Evolutionary conservation across 352 stramenopile species (phyloP).

Genomic region (Pythium brachiatum): DNA sequence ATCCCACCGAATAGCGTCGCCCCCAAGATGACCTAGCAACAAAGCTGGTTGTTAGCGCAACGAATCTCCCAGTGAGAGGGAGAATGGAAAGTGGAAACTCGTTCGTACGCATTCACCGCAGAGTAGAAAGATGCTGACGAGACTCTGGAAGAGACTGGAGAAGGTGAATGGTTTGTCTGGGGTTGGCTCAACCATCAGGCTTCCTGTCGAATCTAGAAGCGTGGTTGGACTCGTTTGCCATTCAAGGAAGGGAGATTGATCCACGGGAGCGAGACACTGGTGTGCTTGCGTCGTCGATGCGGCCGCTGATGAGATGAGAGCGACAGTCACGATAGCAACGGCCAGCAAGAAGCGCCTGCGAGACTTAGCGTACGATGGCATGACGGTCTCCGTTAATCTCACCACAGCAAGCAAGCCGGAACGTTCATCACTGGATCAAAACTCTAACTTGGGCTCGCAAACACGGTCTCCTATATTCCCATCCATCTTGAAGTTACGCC

Average conservation of each 20-base stretch:
- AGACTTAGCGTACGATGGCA: background rate
- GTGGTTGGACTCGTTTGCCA: background rate
- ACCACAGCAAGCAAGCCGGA: no score
- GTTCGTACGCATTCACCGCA: slow-evolving; percentile 20
- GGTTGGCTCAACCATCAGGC: no score
- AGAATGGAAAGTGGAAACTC: background rate
- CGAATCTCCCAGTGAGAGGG: background rate
- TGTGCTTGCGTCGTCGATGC: background rate
- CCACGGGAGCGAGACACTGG: background rate
- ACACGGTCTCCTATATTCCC: background rate
- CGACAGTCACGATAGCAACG: background rate
- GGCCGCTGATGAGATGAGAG: background rate
- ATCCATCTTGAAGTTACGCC: background rate
- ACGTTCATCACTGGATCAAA: background rate
- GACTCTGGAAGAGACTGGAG: background rate
- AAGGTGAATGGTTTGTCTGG: background rate
- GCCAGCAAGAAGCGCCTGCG: background rate
- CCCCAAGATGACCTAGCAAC: slow-evolving; percentile 10
- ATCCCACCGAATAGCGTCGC: slow-evolving; percentile 11
- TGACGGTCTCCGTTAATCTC: background rate
- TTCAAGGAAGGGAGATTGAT: background rate
- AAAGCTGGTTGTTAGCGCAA: background rate
- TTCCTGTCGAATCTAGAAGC: no score
- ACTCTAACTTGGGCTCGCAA: background rate
- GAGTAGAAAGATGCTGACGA: slow-evolving; percentile 9